Evolutionary conservation across 192 early-diverging fungal species (phyloP), one percentile per base, ranked within the genome.

Genomic region (Podochytrium sp.): DNA sequence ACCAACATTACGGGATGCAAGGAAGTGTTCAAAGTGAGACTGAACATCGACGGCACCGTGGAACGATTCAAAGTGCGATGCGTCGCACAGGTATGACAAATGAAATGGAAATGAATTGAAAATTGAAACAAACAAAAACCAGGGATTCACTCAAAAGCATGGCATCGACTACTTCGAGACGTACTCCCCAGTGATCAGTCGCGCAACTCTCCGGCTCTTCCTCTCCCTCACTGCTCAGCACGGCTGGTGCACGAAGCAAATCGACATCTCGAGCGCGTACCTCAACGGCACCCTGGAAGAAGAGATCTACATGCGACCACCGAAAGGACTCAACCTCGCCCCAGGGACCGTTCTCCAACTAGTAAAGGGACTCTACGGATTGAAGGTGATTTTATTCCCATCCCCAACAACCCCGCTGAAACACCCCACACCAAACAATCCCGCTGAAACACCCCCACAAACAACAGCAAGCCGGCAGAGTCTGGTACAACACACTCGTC

Each of bases 111-210:
- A n/a, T n/a, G n/a, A n/a, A n/a, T n/a, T n/a, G n/a, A n/a, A n/a
- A n/a, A n/a, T n/a, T n/a, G n/a, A n/a, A n/a, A n/a, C n/a, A n/a
- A n/a, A n/a, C n/a, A n/a, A n/a, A n/a, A n/a, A n/a, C n/a, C n/a
- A n/a, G 55, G 79, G 79, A 0, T 80, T 78, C 53, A 65, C 71
- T 20, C 79, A 78, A 72, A 10, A 12, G 1, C 35, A 14, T 7
- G 75, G 79, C n/a, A 59, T 68, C 39, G 72, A 80, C 40, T 80
- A 49, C 62, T 16, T 51, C 1, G 70, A 78, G 25, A 75, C 70
- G 1, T 78, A 39, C 55, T 12, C 65, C 1, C 79, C 79, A 5
- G 76, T 79, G 2, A 34, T 69, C 33, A 2, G 35, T 0, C 43
- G 37, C 7, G 61, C 61, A 30, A 63, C 61, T 5, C 37, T 63